These are phyloP conservation scores for Syzygium grande DNA, from an alignment of 345 rosid species.

Conservation along the genomic window DNA sequence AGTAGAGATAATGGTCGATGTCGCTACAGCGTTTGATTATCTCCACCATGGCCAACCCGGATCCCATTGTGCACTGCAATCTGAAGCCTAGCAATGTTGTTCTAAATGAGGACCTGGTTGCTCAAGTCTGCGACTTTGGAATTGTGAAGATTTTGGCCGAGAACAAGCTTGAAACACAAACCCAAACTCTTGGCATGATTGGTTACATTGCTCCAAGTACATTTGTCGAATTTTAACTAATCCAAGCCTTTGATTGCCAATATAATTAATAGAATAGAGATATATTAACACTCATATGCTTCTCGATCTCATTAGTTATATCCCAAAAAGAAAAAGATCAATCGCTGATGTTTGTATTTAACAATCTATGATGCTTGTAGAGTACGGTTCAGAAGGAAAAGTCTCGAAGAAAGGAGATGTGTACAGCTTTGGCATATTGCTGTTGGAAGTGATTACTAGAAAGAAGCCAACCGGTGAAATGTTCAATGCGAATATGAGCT, in stretches of 20 bases:
- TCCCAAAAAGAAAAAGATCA: no score
- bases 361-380: neutral
- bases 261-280: neutral
- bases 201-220: conserved; percentile 3
- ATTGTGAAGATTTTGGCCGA: neutral
- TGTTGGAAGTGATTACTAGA: neutral
- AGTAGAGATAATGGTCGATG: neutral
- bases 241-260: neutral
- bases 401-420: neutral
- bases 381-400: neutral
- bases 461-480: neutral
- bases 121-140: neutral
- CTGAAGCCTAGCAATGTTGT: neutral
- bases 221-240: neutral
- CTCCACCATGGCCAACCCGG: neutral
- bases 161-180: neutral
- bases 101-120: neutral
- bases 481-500: neutral
- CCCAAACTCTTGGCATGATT: neutral
- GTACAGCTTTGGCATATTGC: neutral
- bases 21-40: neutral
- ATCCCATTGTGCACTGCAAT: neutral
- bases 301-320: no score
- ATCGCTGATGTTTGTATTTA: no score
- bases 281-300: no score